These are phyloP conservation scores for Plectosphaerella plurivora DNA, from an alignment of 2,329 filamentous ascomycete species.

Conservation along the genomic window DNA sequence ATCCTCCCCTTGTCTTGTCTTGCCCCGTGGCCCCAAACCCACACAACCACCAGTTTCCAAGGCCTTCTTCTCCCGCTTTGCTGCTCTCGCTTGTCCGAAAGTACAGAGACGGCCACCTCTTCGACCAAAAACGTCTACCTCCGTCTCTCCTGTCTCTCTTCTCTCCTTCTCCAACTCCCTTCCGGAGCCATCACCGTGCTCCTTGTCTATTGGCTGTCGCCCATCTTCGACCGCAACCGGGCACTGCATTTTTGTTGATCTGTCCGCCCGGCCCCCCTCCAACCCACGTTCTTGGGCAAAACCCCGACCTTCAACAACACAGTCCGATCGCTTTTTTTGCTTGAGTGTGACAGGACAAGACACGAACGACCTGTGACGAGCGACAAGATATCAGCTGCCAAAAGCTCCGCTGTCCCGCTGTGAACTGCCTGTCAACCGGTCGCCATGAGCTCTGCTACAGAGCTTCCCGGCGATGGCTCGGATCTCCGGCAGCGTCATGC, in stretches of 20 bases:
- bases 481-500: constrained; percentile 23
- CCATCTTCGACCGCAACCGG: neutral
- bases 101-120: too few relatives aligned
- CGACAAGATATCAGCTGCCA: neutral
- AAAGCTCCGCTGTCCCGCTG: neutral
- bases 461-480: constrained; percentile 12
- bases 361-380: neutral
- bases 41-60: neutral
- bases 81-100: too few relatives aligned
- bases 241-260: neutral
- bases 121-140: too few relatives aligned
- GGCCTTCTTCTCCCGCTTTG: too few relatives aligned
- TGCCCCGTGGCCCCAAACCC: neutral
- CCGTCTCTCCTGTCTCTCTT: neutral
- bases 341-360: too few relatives aligned
- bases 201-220: neutral
- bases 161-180: neutral
- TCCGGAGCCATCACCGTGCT: neutral
- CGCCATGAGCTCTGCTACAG: constrained; percentile 25
- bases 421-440: neutral
- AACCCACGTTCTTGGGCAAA: neutral
- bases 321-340: neutral
- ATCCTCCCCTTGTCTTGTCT: neutral
- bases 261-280: neutral
- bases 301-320: neutral